phyloP scores from a whole-genome alignment of 441 rosid genomes.

The Breynia disticha region DNA sequence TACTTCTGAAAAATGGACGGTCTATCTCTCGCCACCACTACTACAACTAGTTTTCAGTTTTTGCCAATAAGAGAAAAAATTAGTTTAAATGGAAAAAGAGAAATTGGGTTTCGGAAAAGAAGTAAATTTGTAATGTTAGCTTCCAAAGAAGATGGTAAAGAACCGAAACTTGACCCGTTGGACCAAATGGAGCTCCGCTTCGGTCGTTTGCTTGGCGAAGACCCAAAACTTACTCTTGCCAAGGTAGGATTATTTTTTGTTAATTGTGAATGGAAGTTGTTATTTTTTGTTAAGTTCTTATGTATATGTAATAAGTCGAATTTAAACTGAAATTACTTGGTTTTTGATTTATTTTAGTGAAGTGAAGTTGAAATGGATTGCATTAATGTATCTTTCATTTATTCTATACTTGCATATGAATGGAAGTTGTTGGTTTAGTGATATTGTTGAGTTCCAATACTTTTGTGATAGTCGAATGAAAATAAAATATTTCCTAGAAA shows the following conservation, averaged over 20 bases:
- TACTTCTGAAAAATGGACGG: conserved; percentile 38
- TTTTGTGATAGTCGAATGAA: no score
- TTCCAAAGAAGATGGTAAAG: conserved; percentile 31
- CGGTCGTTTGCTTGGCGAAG: conserved; percentile 77
- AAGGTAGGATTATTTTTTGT: conserved; percentile 37
- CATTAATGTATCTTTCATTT: no score
- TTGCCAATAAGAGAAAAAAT: conserved; percentile 13
- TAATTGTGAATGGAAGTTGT: background rate
- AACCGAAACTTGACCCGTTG: conserved; percentile 49
- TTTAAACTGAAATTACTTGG: no score
- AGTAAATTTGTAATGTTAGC: conserved; percentile 34
- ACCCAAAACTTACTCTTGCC: conserved; percentile 83
- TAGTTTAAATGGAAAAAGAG: conserved; percentile 17
- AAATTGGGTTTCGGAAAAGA: conserved; percentile 19
- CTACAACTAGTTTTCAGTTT: conserved; percentile 15
- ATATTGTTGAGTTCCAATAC: no score
- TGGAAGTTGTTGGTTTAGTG: no score
- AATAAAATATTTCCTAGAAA: no score
- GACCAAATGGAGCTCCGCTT: conserved; percentile 94
- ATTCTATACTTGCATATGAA: no score
- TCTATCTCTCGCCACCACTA: conserved; percentile 30
- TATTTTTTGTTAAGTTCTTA: background rate
- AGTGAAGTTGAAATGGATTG: no score
- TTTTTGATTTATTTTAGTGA: background rate
- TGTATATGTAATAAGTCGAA: no score